Evolutionary conservation across 192 early-diverging fungal genomes (phyloP).

Genomic region (Thoreauomyces humboldtii): DNA sequence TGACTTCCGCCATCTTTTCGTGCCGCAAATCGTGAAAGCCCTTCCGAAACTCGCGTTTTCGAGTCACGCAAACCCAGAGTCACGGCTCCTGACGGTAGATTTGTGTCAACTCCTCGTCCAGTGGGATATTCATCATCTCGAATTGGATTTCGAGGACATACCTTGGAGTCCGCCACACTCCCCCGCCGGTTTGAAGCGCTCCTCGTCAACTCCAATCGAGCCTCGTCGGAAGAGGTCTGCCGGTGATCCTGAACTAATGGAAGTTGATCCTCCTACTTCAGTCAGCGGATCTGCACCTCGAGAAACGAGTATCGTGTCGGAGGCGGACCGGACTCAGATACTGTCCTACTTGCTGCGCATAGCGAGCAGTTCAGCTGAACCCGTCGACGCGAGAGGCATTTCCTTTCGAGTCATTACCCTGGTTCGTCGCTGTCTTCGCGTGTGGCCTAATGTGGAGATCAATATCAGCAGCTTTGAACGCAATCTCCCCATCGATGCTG

Average conservation of each 20-base stretch:
- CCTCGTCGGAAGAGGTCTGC: neutral
- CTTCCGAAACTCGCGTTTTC: constrained; percentile 85
- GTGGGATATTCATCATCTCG: constrained; percentile 70
- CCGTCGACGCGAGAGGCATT: constrained; percentile 44
- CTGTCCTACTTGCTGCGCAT: constrained; percentile 47
- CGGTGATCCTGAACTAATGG: neutral
- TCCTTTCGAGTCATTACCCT: constrained; percentile 65
- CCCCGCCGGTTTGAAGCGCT: neutral
- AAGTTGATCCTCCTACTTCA: too few relatives aligned
- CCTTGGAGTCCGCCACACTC: neutral
- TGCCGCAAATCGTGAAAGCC: constrained; percentile 82
- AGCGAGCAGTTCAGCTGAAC: constrained; percentile 57
- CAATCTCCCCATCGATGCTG: constrained; percentile 56
- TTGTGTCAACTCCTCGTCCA: constrained; percentile 84
- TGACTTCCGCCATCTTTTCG: constrained; percentile 83
- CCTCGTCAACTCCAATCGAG: neutral
- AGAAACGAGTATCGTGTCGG: constrained; percentile 11
- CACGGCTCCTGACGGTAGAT: constrained; percentile 80
- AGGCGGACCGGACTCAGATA: neutral
- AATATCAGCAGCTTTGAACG: constrained; percentile 68
- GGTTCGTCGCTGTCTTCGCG: constrained; percentile 60
- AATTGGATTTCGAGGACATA: neutral
- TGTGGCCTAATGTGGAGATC: constrained; percentile 74
- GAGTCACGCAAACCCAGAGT: constrained; percentile 82
- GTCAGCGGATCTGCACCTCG: too few relatives aligned